These are phyloP conservation scores for Acer campestre DNA, from an alignment of 345 rosid genomes.

Conservation along the genomic window DNA sequence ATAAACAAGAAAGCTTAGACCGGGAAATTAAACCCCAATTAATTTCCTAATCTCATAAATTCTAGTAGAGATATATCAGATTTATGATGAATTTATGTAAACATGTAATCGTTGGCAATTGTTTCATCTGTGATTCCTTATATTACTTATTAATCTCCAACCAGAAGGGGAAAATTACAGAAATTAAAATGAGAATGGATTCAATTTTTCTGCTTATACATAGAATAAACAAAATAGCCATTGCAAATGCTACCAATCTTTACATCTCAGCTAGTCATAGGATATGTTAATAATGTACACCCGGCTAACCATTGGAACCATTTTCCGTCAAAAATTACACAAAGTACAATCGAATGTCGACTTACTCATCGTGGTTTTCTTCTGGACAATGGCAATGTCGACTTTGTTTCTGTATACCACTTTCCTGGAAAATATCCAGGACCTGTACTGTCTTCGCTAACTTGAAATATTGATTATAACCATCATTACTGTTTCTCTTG, in stretches of 20 bases:
- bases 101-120: no score
- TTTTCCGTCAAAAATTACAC: background rate
- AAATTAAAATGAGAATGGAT: background rate
- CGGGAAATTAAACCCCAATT: background rate
- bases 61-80: no score
- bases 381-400: background rate
- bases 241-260: background rate
- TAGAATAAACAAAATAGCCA: background rate
- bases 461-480: background rate
- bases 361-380: slow-evolving; percentile 5
- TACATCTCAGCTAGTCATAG: background rate
- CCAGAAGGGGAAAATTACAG: no score
- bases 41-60: background rate
- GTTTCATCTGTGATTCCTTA: background rate
- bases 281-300: background rate
- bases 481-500: background rate
- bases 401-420: slow-evolving; percentile 9
- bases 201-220: background rate
- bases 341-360: background rate
- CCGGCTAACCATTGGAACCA: background rate
- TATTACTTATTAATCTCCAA: background rate
- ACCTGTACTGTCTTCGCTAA: slow-evolving; percentile 7
- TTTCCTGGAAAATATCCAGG: slow-evolving; percentile 1
- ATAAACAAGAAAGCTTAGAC: background rate
- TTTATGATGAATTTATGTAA: no score